Evolutionary conservation across 1,139 yeast species (phyloP).

Genomic region (Kluyveromyces marxianus): DNA sequence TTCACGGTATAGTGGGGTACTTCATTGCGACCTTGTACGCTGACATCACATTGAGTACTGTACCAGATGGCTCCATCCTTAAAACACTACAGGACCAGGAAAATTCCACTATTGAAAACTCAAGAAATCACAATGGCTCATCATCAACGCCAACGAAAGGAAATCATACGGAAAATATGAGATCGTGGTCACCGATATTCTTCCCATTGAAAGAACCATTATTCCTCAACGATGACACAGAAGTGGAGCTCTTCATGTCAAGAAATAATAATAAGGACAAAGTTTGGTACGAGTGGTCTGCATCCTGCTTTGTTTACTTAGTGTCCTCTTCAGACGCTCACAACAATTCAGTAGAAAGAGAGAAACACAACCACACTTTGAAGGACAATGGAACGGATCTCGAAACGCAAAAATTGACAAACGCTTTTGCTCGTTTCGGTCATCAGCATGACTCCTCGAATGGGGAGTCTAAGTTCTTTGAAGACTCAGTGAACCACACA

Average conservation of each 20-base stretch:
- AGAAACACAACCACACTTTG: not conserved
- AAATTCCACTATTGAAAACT: not conserved
- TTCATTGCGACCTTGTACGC: constrained; percentile 62
- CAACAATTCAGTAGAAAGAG: constrained; percentile 5
- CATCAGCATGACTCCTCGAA: not conserved
- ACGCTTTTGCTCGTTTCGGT: constrained; percentile 7
- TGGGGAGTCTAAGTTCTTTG: not conserved
- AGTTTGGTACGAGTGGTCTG: constrained; percentile 74
- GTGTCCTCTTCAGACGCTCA: constrained; percentile 27
- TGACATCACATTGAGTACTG: constrained; percentile 47
- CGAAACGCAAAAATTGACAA: constrained; percentile 2
- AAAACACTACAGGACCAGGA: constrained; percentile 7
- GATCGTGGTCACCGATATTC: constrained; percentile 67
- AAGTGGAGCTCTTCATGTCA: constrained; percentile 40
- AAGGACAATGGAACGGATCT: not conserved
- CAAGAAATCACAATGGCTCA: not conserved
- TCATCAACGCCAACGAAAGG: constrained; percentile 13
- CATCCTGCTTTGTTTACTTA: constrained; percentile 42
- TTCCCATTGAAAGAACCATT: constrained; percentile 58
- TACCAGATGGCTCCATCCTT: constrained; percentile 35
- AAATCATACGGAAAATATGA: constrained; percentile 45
- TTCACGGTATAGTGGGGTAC: constrained; percentile 72
- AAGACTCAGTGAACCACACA: constrained; percentile 7
- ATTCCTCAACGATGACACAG: constrained; percentile 44
- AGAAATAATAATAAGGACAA: constrained; percentile 32